phyloP scores from a whole-genome alignment of 1,284 basidiomycete species.

The Fomitopsis pinicola region DNA sequence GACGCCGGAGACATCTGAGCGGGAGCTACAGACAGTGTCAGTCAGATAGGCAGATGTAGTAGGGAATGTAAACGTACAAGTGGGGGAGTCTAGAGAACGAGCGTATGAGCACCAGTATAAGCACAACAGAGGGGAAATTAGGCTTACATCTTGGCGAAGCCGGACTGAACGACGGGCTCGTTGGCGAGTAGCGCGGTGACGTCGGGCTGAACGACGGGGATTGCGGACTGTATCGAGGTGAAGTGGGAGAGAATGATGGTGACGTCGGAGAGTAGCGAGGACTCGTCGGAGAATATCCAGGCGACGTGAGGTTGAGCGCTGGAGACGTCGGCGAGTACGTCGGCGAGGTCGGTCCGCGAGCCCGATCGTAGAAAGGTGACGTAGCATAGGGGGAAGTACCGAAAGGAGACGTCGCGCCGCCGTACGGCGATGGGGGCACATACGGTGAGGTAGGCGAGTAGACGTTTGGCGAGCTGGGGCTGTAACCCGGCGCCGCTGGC shows the following conservation, averaged over 20 bases:
- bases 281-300: slow-evolving; percentile 85
- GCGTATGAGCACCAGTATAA: slow-evolving; percentile 17
- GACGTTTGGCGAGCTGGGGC: slow-evolving; percentile 77
- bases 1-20: slow-evolving; percentile 80
- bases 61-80: slow-evolving; percentile 41
- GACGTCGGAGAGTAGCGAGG: slow-evolving; percentile 84
- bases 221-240: slow-evolving; percentile 76
- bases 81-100: slow-evolving; percentile 64
- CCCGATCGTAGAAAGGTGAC: slow-evolving; percentile 75
- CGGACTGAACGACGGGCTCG: slow-evolving; percentile 85
- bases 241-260: slow-evolving; percentile 84
- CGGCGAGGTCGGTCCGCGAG: slow-evolving; percentile 68
- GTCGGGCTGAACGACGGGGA: slow-evolving; percentile 86
- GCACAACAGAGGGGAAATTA: slow-evolving; percentile 19
- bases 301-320: slow-evolving; percentile 74
- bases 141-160: slow-evolving; percentile 77
- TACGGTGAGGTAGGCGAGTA: slow-evolving; percentile 90
- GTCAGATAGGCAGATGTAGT: slow-evolving; percentile 6
- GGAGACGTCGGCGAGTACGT: slow-evolving; percentile 87
- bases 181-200: slow-evolving; percentile 80
- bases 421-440: slow-evolving; percentile 80
- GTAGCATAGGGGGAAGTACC: slow-evolving; percentile 75
- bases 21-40: slow-evolving; percentile 40
- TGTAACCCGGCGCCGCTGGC: slow-evolving; percentile 73
- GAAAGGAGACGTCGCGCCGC: slow-evolving; percentile 77